A percentile compares a stretch with the other conserved stretches of the same genome.
phyloP scores from a whole-genome alignment of 768 basidiomycete species.

The Amanita molliuscula region DNA sequence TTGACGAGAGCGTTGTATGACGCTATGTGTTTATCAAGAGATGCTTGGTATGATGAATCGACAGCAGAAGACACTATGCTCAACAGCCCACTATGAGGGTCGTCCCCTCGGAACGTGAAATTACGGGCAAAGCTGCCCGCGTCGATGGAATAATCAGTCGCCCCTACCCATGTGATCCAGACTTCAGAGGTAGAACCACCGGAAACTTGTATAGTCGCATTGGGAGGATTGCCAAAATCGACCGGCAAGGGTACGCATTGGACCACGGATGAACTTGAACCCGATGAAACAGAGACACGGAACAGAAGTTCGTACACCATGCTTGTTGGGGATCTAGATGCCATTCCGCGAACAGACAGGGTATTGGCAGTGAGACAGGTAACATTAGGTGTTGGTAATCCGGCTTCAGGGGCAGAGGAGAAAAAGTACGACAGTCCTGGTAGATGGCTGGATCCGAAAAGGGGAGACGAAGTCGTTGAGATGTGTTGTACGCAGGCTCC shows the following conservation, averaged over 20 bases:
- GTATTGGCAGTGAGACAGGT: slow-evolving; percentile 50
- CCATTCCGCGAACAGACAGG: slow-evolving; percentile 42
- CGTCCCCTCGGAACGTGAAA: slow-evolving; percentile 55
- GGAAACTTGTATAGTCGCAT: slow-evolving; percentile 36
- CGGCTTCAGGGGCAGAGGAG: slow-evolving; percentile 31
- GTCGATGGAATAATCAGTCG: slow-evolving; percentile 55
- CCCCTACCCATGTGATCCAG: slow-evolving; percentile 69
- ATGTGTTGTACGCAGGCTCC: slow-evolving; percentile 54
- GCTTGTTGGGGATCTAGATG: slow-evolving; percentile 31
- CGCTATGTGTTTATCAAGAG: slow-evolving; percentile 37
- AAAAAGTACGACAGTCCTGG: slow-evolving; percentile 38
- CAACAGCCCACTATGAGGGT: slow-evolving; percentile 43
- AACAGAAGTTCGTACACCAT: slow-evolving; percentile 62
- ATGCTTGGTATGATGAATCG: slow-evolving; percentile 21
- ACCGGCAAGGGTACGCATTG: slow-evolving; percentile 24
- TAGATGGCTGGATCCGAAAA: slow-evolving; percentile 14
- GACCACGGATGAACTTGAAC: slow-evolving; percentile 8
- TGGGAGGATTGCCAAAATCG: slow-evolving; percentile 21
- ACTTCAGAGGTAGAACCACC: slow-evolving; percentile 33
- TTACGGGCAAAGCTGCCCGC: slow-evolving; percentile 44
- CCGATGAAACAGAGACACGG: slow-evolving; percentile 27
- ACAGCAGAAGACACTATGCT: slow-evolving; percentile 20
- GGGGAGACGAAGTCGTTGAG: slow-evolving; percentile 15
- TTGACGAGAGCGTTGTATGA: slow-evolving; percentile 37
- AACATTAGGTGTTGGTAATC: slow-evolving; percentile 45